Base-by-base conservation (phyloP, 352 stramenopile species). In the Peronospora farinosa region DNA sequence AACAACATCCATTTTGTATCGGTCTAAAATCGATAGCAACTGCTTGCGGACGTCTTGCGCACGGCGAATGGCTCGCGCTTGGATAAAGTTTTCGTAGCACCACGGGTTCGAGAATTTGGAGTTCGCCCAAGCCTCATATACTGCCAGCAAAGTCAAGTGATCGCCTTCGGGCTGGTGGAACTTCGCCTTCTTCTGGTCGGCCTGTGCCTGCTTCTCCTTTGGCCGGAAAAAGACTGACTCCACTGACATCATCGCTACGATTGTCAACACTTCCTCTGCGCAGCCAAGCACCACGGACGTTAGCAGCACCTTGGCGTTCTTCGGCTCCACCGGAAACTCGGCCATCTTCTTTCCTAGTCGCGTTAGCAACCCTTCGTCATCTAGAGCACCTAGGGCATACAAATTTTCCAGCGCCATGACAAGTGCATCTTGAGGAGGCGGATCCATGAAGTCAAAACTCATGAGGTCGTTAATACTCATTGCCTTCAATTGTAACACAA, bases 381-480 rank as follows among this genome's bases (percentile, higher is more conserved):
- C 96, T 5, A 99, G 65, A 7, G 97, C 97, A 30, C 96, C 97
- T 0, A 99, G 72, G 0, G 87, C 92, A 48, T 98, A 98, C 2
- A 99, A 73, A n/a, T 88, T 95, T 65, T 99, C 95, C 39, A 99
- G 92, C 6, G 96, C 96, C 48, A 91, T 95, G 2, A 99, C 86
- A 13, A 99, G 70, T 25, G 96, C 97, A 51, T 98, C 90, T 35
- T 98, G 78, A 15, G 97, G 92, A 4, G 97, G 97, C 16, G 96
- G 96, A 63, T 99, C 96, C 93, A 99, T 99, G 51, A 99, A 99
- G 68, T 99, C 96, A 69, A 99, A 99, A 17, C 79, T 77, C 45
- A 99, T 76, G 12, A 99, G 70, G 64, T 99, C 96, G 57, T 99
- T 98, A 60, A 99, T 99, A 32, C 96, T 96, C 97, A 99, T 99